Base-by-base conservation (phyloP, 768 basidiomycete genomes). In the Lactarius hatsudake region DNA sequence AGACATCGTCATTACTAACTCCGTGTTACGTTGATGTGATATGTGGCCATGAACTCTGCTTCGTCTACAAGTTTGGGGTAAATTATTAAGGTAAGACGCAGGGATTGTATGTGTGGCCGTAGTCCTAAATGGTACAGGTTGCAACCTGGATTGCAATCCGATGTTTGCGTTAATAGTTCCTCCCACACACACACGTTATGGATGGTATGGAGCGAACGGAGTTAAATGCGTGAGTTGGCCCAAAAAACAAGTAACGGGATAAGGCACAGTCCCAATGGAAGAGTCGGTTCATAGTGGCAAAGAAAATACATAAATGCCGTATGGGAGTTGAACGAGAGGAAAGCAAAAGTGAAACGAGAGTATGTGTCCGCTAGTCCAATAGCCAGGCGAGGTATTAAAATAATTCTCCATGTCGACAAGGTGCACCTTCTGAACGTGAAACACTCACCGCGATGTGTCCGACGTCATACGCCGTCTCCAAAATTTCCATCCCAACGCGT, bases 391-490 rank as follows among this genome's bases (percentile, higher is more conserved):
- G 51, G 51, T 23, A 53, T 53, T 2, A 53, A 8, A 53, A 26
- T 26, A 53, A 6, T 51, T 26, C 48, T 6, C 12, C 5, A 28
- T 15, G 23, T 53, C 10, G 51, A 53, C 51, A 15, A 13, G 13
- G 26, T 17, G 13, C 51, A 53, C 23, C 23, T 26, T 28, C 23
- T 53, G 15, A 13, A 53, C 51, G 26, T 53, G 51, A 26, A 53
- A 15, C 26, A 26, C n/a, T 66, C 59, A 56, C 23, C 18, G 26
- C 43, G 32, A 9, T 15, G 32, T 20, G 26, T 58, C 34, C 18
- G 40, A 18, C 7, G 34, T 8, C 17, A 26, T 26, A 36, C 13
- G 17, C 9, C 63, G 63, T 2, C 58, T 68, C 67, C 58, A 68
- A 7, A 64, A 60, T 26, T 60, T 64, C 63, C 59, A 48, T 6